These are phyloP conservation scores for Lactarius akahatsu DNA, from an alignment of 768 basidiomycete species.

Conservation along the genomic window DNA sequence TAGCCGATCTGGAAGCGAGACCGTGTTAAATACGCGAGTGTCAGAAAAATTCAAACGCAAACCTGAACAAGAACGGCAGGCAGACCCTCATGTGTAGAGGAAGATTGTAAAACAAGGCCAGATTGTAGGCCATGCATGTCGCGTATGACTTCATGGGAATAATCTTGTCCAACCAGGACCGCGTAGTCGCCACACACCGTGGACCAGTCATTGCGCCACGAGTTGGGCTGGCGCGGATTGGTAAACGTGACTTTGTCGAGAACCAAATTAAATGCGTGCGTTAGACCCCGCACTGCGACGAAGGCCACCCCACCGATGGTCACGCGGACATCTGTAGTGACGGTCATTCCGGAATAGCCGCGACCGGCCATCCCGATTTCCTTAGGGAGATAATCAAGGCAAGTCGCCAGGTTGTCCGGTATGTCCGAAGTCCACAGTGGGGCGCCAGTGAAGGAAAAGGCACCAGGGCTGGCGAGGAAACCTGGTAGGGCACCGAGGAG, in stretches of 20 bases:
- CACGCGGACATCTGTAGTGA: constrained; percentile 10
- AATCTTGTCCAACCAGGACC: constrained; percentile 17
- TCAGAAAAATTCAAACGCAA: not conserved
- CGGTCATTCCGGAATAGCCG: constrained; percentile 7
- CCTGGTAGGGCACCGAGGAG: constrained; percentile 6
- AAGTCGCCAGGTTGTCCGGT: constrained; percentile 20
- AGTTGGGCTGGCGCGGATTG: constrained; percentile 11
- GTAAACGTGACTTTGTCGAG: constrained; percentile 4
- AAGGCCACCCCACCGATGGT: constrained; percentile 1
- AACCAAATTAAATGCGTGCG: not conserved
- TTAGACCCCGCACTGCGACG: constrained; percentile 16
- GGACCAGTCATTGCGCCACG: constrained; percentile 21
- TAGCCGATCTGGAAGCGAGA: constrained; percentile 7
- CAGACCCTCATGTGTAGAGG: constrained; percentile 18
- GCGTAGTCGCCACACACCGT: constrained; percentile 10
- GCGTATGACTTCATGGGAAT: constrained; percentile 3
- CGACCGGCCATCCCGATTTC: constrained; percentile 15
- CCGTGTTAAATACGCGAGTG: not conserved
- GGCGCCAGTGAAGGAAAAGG: constrained; percentile 1
- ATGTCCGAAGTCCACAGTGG: constrained; percentile 14
- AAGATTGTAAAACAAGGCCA: constrained; percentile 14
- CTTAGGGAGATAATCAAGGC: constrained; percentile 10
- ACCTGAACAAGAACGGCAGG: constrained; percentile 20
- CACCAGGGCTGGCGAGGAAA: constrained; percentile 12
- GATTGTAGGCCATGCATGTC: constrained; percentile 12